Conservation (phyloP, 2,329 filamentous ascomycete species). For the Blastomyces emzantsi region DNA sequence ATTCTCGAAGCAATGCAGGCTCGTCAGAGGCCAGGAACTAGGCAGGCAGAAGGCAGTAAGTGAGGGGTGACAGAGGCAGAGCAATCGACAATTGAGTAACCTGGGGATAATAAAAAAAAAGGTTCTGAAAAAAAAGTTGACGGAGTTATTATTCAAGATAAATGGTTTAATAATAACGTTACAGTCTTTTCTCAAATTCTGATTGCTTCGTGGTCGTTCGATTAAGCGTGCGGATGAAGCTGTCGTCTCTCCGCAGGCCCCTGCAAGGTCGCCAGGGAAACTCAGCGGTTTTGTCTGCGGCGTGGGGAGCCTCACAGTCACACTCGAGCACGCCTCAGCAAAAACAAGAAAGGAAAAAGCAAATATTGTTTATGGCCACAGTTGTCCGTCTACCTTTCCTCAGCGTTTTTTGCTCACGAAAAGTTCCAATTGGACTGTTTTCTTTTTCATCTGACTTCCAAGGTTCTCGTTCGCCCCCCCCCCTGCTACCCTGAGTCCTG, state of each 20-base stretch:
- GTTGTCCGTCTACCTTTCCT: background rate
- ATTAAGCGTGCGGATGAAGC: conserved; percentile 4
- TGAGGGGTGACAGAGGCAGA: background rate
- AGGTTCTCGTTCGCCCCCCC: background rate
- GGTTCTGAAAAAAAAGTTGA: background rate
- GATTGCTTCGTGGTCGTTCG: background rate
- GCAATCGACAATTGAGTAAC: conserved; percentile 5
- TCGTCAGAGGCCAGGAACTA: background rate
- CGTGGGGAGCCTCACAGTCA: background rate
- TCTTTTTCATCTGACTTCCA: background rate
- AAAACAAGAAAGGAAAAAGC: background rate
- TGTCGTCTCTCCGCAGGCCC: conserved; percentile 1
- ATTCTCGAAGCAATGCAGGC: background rate
- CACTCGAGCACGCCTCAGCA: no score
- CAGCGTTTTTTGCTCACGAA: background rate
- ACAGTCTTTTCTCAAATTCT: background rate
- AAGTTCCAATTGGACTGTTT: background rate
- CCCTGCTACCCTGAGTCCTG: background rate
- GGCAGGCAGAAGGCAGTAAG: background rate
- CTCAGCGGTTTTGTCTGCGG: background rate
- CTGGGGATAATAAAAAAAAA: background rate
- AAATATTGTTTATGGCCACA: background rate
- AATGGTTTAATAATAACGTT: background rate
- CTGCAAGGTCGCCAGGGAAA: conserved; percentile 5
- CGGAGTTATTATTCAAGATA: background rate